Evolutionary conservation across 1,284 basidiomycete genomes (phyloP).

Genomic region (Trametes hirsuta): DNA sequence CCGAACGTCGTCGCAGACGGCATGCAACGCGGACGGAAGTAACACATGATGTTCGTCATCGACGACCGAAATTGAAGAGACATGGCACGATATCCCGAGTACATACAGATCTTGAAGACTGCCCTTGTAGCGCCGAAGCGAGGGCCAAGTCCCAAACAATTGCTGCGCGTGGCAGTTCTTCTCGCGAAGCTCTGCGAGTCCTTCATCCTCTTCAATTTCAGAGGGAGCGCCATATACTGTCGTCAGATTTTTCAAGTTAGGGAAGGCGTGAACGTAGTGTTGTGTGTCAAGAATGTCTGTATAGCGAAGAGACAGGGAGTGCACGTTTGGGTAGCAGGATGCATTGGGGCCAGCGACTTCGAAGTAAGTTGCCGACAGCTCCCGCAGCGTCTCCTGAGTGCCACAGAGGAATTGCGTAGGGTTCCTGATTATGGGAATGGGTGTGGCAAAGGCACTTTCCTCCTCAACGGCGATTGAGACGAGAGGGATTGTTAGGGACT

Average conservation of each 20-base stretch:
- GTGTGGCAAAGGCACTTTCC: no score
- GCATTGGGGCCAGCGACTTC: background rate
- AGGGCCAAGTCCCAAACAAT: background rate
- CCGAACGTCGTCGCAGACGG: no score
- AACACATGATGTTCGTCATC: no score
- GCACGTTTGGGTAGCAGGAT: no score
- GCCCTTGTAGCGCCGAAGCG: background rate
- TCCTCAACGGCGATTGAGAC: no score
- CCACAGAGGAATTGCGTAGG: background rate
- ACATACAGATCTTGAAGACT: background rate
- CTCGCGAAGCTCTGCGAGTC: background rate
- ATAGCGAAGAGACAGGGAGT: background rate
- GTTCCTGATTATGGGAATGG: background rate
- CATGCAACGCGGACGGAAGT: no score
- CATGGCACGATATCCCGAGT: background rate
- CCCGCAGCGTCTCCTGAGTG: background rate
- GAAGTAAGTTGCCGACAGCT: background rate
- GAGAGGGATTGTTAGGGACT: no score
- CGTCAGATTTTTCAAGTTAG: background rate
- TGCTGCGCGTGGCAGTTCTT: background rate
- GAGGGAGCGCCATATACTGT: background rate
- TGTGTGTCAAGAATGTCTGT: background rate
- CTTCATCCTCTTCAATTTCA: background rate
- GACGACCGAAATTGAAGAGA: no score
- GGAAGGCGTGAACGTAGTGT: background rate